Evolutionary conservation across 257 asterid species (phyloP).

Genomic region (Lithospermum erythrorhizon): DNA sequence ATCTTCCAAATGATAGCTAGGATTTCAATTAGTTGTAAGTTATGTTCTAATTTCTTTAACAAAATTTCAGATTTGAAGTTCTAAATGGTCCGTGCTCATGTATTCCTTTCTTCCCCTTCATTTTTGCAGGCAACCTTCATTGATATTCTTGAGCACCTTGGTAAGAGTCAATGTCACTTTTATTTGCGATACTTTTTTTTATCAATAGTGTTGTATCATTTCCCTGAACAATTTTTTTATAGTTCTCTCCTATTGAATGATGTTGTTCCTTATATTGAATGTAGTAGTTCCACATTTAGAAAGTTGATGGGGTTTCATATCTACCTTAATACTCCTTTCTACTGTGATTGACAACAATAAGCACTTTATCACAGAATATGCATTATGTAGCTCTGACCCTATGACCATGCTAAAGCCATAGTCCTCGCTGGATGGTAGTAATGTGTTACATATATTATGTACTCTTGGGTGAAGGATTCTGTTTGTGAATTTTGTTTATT

Average conservation of each 20-base stretch:
- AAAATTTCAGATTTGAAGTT: background rate
- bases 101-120: background rate
- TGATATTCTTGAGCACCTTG: slow-evolving; percentile 77
- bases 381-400: background rate
- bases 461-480: background rate
- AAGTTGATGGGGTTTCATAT: no score
- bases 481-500: background rate
- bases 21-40: no score
- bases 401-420: background rate
- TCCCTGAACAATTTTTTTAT: no score
- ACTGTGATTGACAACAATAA: no score
- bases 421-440: background rate
- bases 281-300: no score
- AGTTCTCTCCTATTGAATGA: background rate
- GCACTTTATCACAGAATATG: background rate
- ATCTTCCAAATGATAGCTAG: no score
- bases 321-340: no score
- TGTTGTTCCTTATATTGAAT: background rate
- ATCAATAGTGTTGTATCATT: no score
- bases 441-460: no score
- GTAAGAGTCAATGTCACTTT: slow-evolving; percentile 22
- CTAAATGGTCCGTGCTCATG: background rate
- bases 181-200: background rate
- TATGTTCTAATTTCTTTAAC: background rate
- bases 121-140: slow-evolving; percentile 83